Base-by-base conservation (phyloP, 2,329 filamentous ascomycete species). In the Ceratocystis huliohia region DNA sequence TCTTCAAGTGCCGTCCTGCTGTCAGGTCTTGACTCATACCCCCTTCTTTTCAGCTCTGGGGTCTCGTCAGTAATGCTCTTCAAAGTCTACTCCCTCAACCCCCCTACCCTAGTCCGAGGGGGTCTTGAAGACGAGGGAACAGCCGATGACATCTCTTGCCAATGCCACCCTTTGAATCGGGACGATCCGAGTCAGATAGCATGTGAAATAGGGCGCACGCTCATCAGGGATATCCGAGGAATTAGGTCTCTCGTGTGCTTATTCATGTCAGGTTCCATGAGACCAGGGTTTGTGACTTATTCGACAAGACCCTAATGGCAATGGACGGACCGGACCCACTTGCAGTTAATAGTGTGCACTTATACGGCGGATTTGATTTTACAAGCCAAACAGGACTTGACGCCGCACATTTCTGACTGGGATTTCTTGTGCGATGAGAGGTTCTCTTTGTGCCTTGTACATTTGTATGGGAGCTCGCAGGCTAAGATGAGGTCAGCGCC, bases 31-130 rank as follows among this genome's bases (percentile, higher is more conserved):
- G 13, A 59, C 56, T 59, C 56, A 59, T 59, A 59, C 28, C 56
- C 56, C 53, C 22, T 57, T 59, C 56, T 59, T 37, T 59, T 59
- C 56, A 59, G 56, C 56, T 59, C 48, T 22, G 48, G 48, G 17
- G 56, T 59, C 56, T 59, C 28, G 22, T 59, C 30, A 59, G 56
- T 59, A 17, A 15, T n/a, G 25, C 13, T 53, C 56, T 37, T 59
- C 28, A 37, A 17, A n/a, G 15, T 59, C 28, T 28, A 53, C 48
- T 53, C 48, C 48, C 56, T 59, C 15, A 59, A 37, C 56, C 56
- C 56, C 53, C 56, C 28, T 59, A 15, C 28, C 56, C 30, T 8
- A 8, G 28, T 37, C 33, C 17, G 22, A 28, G 48, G 28, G n/a
- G 13, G 33, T 59, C 28, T 20, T 20, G 22, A 30, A 57, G 25